Conservation (phyloP, 2,329 filamentous ascomycete species). For the Ploettnerulaceae sp. region DNA sequence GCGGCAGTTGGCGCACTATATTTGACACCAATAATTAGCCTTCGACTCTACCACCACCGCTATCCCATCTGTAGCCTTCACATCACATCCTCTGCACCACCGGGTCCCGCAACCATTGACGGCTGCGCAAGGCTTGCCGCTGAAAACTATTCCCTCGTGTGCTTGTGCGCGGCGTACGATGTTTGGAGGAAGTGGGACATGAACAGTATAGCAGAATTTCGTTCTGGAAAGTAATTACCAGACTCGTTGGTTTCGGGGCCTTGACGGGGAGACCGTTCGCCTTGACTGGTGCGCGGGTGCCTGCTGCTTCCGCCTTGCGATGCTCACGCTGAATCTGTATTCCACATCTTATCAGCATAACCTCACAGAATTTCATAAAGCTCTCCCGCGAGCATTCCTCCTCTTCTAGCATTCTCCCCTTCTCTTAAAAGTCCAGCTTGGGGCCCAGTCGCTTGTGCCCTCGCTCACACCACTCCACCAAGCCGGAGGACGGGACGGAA, state of each 20-base stretch:
- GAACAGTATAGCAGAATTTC: not conserved
- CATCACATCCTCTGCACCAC: not conserved
- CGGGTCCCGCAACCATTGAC: constrained; percentile 1
- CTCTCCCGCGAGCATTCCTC: not conserved
- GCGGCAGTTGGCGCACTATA: constrained; percentile 46
- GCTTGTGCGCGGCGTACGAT: no score
- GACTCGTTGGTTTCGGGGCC: constrained; percentile 46
- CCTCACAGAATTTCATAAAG: not conserved
- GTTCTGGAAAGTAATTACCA: constrained; percentile 34
- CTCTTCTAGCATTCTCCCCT: not conserved
- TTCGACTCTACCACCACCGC: not conserved
- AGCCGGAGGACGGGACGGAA: constrained; percentile 3
- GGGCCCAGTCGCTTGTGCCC: not conserved
- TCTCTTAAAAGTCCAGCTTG: not conserved
- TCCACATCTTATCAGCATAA: constrained; percentile 5
- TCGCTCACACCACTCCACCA: not conserved
- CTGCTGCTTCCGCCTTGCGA: constrained; percentile 50
- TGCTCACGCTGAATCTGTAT: constrained; percentile 48
- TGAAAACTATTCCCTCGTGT: not conserved
- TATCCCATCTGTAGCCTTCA: not conserved
- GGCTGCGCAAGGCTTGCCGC: not conserved
- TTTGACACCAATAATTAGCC: not conserved
- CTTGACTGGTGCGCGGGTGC: constrained; percentile 49
- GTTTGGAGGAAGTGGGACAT: not conserved
- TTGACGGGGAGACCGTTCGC: constrained; percentile 52